Evolutionary conservation across 495 filamentous ascomycete species (phyloP).

Genomic region (Thozetella sp.): DNA sequence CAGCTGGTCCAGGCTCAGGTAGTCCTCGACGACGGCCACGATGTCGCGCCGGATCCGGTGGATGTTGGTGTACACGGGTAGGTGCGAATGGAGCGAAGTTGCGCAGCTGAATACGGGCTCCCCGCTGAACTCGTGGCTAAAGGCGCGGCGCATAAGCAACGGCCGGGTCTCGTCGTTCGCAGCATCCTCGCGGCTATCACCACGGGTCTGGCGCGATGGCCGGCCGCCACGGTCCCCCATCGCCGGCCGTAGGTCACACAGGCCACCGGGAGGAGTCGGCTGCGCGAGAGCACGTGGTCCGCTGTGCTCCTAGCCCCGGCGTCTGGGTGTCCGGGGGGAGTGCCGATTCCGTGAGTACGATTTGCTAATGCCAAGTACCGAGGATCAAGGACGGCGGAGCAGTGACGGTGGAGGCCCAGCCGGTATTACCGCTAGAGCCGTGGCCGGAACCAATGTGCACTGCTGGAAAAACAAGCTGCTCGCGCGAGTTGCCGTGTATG

Average conservation of each 20-base stretch:
- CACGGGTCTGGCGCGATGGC: background rate
- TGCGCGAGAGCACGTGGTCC: no score
- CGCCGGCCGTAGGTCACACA: background rate
- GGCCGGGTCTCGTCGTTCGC: constrained; percentile 18
- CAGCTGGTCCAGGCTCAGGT: constrained; percentile 64
- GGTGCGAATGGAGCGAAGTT: constrained; percentile 35
- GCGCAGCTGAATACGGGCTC: constrained; percentile 21
- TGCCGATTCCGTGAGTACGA: background rate
- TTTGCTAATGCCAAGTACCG: background rate
- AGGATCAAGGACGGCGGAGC: background rate
- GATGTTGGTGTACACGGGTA: constrained; percentile 56
- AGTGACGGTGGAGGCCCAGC: background rate
- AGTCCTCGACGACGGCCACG: constrained; percentile 51
- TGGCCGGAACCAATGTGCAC: no score
- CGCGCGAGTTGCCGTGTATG: no score
- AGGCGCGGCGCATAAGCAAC: constrained; percentile 19
- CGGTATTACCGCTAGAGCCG: no score
- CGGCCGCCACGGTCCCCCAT: background rate
- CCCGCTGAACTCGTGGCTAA: constrained; percentile 15
- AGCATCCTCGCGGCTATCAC: constrained; percentile 1
- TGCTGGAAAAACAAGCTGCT: no score
- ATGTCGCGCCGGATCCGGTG: constrained; percentile 54
- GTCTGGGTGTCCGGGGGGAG: no score
- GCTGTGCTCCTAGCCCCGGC: no score
- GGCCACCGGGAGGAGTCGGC: background rate